Conservation (phyloP, 768 basidiomycete species). For the Filobasidium wieringae region DNA sequence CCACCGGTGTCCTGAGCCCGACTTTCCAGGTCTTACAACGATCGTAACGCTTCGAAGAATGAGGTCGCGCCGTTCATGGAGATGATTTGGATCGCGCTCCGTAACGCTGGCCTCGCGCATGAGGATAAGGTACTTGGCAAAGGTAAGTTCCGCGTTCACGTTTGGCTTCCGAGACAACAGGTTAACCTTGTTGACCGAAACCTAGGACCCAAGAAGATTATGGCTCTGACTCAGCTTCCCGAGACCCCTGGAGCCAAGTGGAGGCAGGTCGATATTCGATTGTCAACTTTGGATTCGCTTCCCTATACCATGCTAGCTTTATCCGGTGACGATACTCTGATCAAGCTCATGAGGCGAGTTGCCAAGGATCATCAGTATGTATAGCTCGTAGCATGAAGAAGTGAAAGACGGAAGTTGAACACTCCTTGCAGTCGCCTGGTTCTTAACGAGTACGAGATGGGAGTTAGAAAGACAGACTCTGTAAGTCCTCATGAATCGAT, state of each 20-base stretch:
- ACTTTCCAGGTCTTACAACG: conserved; percentile 10
- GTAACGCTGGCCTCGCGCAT: conserved; percentile 18
- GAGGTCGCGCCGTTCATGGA: conserved; percentile 20
- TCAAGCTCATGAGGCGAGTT: conserved; percentile 25
- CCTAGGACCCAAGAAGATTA: conserved; percentile 28
- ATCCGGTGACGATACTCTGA: conserved; percentile 32
- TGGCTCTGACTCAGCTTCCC: conserved; percentile 24
- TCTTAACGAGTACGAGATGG: conserved; percentile 37
- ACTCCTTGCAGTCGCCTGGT: conserved; percentile 15
- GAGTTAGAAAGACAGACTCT: conserved; percentile 1
- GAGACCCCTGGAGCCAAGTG: conserved; percentile 10
- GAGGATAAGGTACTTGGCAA: conserved; percentile 21
- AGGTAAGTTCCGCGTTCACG: conserved; percentile 12
- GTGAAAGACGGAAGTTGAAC: neutral
- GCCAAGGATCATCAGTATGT: conserved; percentile 18
- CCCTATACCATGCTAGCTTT: conserved; percentile 34
- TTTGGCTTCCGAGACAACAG: neutral
- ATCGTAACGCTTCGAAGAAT: conserved; percentile 8
- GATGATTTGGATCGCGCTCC: conserved; percentile 18
- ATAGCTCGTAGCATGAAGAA: neutral
- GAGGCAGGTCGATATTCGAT: conserved; percentile 32
- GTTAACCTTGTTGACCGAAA: no score
- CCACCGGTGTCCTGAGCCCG: neutral
- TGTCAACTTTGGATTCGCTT: conserved; percentile 24
- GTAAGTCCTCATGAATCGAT: neutral